Percentiles rank a stretch among this genome's conserved stretches.
phyloP scores from a whole-genome alignment of 2,329 filamentous ascomycete genomes.

The Drechslerella coelobrocha region DNA sequence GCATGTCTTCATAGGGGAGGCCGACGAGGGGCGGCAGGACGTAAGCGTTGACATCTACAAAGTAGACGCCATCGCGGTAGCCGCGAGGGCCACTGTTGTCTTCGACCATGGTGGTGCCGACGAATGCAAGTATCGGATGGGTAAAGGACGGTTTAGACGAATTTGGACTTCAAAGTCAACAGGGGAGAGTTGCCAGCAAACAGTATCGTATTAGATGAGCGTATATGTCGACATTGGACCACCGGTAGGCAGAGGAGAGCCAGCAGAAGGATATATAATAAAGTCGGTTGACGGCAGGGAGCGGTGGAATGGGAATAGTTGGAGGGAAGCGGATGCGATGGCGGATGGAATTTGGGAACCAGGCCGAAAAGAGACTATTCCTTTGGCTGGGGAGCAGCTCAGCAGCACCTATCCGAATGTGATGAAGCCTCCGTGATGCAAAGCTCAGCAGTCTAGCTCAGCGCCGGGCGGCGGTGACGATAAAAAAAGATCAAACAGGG shows the following conservation, averaged over 20 bases:
- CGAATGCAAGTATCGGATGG: no score
- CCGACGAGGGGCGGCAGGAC: conserved; percentile 46
- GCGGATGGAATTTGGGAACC: not conserved
- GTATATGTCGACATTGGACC: conserved; percentile 16
- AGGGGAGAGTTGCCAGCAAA: no score
- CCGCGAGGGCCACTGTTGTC: conserved; percentile 47
- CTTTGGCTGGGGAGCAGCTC: conserved; percentile 21
- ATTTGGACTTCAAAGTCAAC: no score
- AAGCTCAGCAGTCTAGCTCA: not conserved
- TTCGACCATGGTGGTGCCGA: conserved; percentile 25
- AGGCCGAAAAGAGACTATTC: conserved; percentile 20
- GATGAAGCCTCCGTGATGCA: conserved; percentile 2
- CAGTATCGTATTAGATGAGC: conserved; percentile 31
- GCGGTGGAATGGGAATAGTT: conserved; percentile 22
- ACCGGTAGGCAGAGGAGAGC: conserved; percentile 6
- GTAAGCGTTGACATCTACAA: conserved; percentile 47
- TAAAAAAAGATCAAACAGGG: not conserved
- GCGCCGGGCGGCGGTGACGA: not conserved
- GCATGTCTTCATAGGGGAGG: conserved; percentile 47
- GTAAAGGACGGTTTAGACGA: no score
- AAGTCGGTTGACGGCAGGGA: conserved; percentile 12
- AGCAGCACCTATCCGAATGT: not conserved
- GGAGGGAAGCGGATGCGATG: not conserved
- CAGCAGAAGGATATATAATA: conserved; percentile 6
- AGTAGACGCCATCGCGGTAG: conserved; percentile 44